Evolutionary conservation across 2,329 filamentous ascomycete genomes (phyloP).

Genomic region (Fusarium pilosicola): DNA sequence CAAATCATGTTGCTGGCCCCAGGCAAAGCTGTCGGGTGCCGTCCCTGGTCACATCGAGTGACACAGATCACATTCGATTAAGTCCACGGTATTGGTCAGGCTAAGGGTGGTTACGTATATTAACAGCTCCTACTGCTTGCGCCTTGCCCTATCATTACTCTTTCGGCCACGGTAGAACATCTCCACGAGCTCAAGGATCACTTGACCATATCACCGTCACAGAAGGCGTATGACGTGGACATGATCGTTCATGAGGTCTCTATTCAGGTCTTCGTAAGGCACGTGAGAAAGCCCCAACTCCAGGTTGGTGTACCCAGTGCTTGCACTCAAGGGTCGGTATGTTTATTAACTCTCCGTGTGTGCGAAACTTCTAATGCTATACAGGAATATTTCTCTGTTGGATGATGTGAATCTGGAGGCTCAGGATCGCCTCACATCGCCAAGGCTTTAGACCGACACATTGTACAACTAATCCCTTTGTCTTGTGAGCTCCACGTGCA

Average conservation of each 20-base stretch:
- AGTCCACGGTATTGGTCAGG: constrained; percentile 81
- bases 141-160: constrained; percentile 80
- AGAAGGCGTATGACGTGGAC: constrained; percentile 69
- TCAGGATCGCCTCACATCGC: constrained; percentile 74
- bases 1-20: constrained; percentile 80
- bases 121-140: constrained; percentile 79
- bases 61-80: constrained; percentile 86
- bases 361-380: constrained; percentile 1
- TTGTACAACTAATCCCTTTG: constrained; percentile 57
- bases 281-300: constrained; percentile 53
- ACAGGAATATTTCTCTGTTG: constrained; percentile 67
- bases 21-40: constrained; percentile 65
- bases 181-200: constrained; percentile 75
- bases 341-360: neutral
- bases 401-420: constrained; percentile 76
- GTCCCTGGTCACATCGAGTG: constrained; percentile 71
- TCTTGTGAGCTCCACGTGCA: constrained; percentile 69
- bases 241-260: constrained; percentile 73
- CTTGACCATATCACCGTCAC: constrained; percentile 71
- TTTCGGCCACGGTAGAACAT: constrained; percentile 84
- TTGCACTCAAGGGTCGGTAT: constrained; percentile 67
- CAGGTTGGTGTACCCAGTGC: constrained; percentile 72
- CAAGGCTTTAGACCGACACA: constrained; percentile 52
- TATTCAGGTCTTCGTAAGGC: constrained; percentile 81
- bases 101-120: constrained; percentile 80